A percentile compares a stretch with the other conserved stretches of the same genome.
Conservation (phyloP, 768 basidiomycete genomes). For the Agrocybe pediades region DNA sequence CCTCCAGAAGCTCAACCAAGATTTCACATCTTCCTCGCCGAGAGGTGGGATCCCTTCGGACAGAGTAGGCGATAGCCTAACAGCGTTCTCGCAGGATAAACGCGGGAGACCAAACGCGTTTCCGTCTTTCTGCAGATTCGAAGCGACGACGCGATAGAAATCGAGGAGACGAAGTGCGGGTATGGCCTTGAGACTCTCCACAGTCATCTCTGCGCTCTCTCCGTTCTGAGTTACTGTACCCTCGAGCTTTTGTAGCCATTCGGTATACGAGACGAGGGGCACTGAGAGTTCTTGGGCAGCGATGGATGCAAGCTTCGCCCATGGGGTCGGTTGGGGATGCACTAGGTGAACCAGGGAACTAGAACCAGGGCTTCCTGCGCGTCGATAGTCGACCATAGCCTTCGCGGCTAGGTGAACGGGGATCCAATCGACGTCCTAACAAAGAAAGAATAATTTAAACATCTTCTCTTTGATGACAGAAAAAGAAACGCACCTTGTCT, state of each 20-base stretch:
- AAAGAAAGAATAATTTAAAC: neutral
- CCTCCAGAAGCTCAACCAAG: neutral
- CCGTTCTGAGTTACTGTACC: neutral
- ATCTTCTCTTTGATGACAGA: neutral
- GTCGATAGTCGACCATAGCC: neutral
- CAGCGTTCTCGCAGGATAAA: neutral
- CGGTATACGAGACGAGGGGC: neutral
- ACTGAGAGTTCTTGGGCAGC: neutral
- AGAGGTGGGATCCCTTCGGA: neutral
- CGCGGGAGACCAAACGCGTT: neutral
- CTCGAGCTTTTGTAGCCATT: neutral
- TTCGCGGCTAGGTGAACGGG: conserved; percentile 1
- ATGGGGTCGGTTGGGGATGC: neutral
- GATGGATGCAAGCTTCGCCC: neutral
- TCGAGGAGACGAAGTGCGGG: neutral
- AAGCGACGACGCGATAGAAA: neutral
- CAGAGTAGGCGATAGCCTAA: neutral
- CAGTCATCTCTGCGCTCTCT: neutral
- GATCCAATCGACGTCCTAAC: conserved; percentile 1
- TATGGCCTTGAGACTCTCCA: neutral
- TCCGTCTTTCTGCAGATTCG: neutral
- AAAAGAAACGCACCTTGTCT: conserved; percentile 25
- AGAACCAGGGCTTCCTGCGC: neutral
- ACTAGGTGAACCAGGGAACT: neutral
- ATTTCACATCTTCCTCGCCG: neutral